A percentile compares a stretch with the other conserved stretches of the same genome.
Conservation (phyloP, 2,329 filamentous ascomycete genomes). For the Onygenales sp. region DNA sequence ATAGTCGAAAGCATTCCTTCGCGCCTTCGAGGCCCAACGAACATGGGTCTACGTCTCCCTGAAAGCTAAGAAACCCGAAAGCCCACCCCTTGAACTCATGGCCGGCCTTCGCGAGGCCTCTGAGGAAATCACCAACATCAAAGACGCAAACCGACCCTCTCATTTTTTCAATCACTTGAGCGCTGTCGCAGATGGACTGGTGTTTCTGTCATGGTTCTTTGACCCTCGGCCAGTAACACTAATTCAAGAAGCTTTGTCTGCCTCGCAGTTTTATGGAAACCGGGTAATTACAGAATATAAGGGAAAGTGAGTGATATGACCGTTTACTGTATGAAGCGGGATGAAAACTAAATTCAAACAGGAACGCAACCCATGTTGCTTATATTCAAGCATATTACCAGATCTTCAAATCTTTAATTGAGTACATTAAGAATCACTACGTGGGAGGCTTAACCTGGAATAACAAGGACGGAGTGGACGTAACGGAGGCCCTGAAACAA, state of each 20-base stretch:
- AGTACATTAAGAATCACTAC: constrained; percentile 79
- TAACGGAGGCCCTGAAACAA: constrained; percentile 57
- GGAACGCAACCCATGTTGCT: constrained; percentile 69
- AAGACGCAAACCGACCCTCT: constrained; percentile 69
- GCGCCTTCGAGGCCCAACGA: constrained; percentile 74
- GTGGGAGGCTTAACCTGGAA: constrained; percentile 80
- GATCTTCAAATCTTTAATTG: constrained; percentile 72
- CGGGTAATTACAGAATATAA: constrained; percentile 86
- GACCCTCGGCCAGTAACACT: constrained; percentile 76
- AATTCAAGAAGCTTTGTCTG: constrained; percentile 70
- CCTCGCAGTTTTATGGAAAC: constrained; percentile 91
- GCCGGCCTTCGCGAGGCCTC: constrained; percentile 80
- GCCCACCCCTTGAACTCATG: constrained; percentile 63
- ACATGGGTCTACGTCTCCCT: constrained; percentile 81
- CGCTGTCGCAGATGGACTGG: constrained; percentile 81
- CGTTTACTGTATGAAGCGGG: not conserved
- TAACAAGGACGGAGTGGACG: constrained; percentile 60
- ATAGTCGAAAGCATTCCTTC: constrained; percentile 46
- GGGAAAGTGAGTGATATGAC: constrained; percentile 50
- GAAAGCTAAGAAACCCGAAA: constrained; percentile 84
- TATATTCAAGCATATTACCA: constrained; percentile 92
- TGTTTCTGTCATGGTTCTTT: constrained; percentile 83
- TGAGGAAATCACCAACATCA: constrained; percentile 67
- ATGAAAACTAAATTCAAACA: constrained; percentile 29
- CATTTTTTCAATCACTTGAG: constrained; percentile 72